Base-by-base conservation (phyloP, 163 green algal genomes). In the Scenedesmus sp. region DNA sequence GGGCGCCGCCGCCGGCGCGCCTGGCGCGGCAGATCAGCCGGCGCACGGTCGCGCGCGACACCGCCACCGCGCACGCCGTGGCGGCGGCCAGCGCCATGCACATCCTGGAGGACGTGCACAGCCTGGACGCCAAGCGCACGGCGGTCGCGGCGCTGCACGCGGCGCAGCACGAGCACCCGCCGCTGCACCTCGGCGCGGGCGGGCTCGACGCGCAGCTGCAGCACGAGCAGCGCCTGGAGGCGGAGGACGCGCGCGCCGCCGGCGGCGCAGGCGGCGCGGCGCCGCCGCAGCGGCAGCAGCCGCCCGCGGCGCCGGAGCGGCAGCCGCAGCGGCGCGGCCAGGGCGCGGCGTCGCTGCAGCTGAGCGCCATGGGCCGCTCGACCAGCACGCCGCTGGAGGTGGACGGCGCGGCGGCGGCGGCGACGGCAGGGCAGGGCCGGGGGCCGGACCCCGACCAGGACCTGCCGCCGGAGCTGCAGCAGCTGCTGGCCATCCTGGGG, bases 91-190 rank as follows among this genome's bases (percentile, higher is more conserved):
- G 58, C 47, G 69, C 69, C 7, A 7, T 39, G 22, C 69, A 77
- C 26, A 77, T 77, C 26, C 20, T 77, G 24, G 24, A 58, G 22
- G 69, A 77, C 17, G 69, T 77, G 22, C 69, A 77, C 26, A 77
- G 69, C 36, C 2, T 67, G n/a, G 69, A 77, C 56, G 69, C 69
- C 15, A 77, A 58, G 26, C 6, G 69, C n/a, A 67, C 69, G 65
- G 69, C 69, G 65, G 69, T 53, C 33, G 69, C 69, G 48, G 69
- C 69, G 34, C 54, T 77, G 54, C 69, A 77, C 57, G 69, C 69
- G 24, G 69, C 69, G 33, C 69, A 67, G 69, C 69, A 67, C 4
- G 69, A 77, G 42, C 69, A 77, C 58, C 36, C 69, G 0, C n/a
- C 69, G 62, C 60, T 70, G 72, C 72, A 70, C 10, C 24, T 80